Evolutionary conservation across 257 asterid species (phyloP), one percentile per base, ranked within the genome.

Genomic region (Solanum rostratum): DNA sequence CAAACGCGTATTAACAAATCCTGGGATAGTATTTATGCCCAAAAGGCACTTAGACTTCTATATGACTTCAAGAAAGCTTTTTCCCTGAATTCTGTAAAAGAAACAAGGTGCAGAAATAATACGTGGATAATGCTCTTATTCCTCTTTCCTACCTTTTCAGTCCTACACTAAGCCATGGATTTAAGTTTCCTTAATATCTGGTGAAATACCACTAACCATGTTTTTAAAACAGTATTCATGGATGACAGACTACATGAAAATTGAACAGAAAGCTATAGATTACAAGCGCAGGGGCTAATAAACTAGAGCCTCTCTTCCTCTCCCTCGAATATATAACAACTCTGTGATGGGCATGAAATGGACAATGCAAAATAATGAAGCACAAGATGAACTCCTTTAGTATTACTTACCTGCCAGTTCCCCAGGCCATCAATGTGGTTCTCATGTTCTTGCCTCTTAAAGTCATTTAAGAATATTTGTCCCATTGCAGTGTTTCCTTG

Each of bases 351-450:
- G 63, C 82, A 50, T 50, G 63, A 27, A 50, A 50, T 78, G 60
- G 63, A 29, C 41, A 50, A 16, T 24, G 24, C 19, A 78, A 78
- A 78, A 78, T 27, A 78, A 50, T 16, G 82, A 50, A 50, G 63
- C 63, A 78, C 82, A 78, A 50, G 63, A 71, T 78, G 60, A 50
- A 62, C 43, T 33, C 41, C 57, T 88, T 16, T 81, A 54, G 70
- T 33, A 22, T 83, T 33, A 37, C 57, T 57, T 91, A 94, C 99
- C 97, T 94, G 96, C 95, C 96, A 92, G 84, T 89, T 92, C 80
- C 90, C 92, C 87, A 89, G 78, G 86, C 90, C 89, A 89, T 86
- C 90, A 39, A 90, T 83, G 82, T 41, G 86, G 84, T 71, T 86
- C 85, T 86, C 88, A 59, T 84, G 85, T 80, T 89, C 92, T 86